Conservation (phyloP, 2,329 filamentous ascomycete genomes). For the Botryosphaeria dothidea region DNA sequence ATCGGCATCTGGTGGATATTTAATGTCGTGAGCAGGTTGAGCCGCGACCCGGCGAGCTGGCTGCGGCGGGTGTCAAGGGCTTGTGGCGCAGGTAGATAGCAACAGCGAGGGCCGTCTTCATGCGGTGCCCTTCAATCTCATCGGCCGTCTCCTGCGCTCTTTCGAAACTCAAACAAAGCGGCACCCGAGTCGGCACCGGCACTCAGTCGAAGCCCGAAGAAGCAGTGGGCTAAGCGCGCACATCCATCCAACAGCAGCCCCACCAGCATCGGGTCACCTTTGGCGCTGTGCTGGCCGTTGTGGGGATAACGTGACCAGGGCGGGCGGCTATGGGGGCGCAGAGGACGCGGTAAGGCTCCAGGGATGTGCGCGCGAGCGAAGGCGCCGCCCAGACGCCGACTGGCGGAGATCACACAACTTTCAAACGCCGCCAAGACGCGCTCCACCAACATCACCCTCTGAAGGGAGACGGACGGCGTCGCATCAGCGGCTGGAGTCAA, state of each 20-base stretch:
- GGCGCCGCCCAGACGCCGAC: constrained; percentile 1
- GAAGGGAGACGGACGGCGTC: not conserved
- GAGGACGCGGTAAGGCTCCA: not conserved
- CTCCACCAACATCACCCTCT: not conserved
- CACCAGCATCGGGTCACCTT: not conserved
- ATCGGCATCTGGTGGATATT: constrained; percentile 54
- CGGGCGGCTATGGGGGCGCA: not conserved
- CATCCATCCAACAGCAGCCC: not conserved
- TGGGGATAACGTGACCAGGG: not conserved
- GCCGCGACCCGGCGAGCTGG: not conserved
- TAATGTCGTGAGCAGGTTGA: constrained; percentile 29
- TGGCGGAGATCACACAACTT: not conserved
- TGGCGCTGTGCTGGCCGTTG: not conserved
- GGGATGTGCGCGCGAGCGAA: not conserved
- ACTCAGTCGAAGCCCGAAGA: not conserved
- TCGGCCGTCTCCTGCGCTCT: not conserved
- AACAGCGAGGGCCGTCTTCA: not conserved
- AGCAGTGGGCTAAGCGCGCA: not conserved
- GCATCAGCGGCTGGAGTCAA: not conserved
- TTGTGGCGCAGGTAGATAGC: not conserved
- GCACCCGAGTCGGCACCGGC: constrained; percentile 27
- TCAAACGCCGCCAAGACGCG: not conserved
- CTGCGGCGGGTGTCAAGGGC: not conserved
- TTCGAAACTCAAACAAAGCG: not conserved
- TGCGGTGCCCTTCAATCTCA: constrained; percentile 3